Percentiles rank a stretch among this genome's conserved stretches.
phyloP scores from a whole-genome alignment of 371 early-diverging fungal genomes.

The Saksenaea vasiformis region DNA sequence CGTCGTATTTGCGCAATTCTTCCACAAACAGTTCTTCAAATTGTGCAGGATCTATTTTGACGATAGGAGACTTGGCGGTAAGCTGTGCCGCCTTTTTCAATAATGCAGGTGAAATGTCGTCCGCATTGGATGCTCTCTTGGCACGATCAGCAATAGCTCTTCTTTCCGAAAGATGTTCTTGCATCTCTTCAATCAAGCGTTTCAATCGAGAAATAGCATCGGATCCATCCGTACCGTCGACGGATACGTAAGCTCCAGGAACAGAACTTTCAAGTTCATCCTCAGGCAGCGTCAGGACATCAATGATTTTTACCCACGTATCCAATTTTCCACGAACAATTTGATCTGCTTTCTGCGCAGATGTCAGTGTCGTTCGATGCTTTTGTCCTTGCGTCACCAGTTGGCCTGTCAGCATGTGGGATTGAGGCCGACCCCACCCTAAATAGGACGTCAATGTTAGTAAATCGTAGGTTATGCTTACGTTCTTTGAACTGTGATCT shows the following conservation, averaged over 20 bases:
- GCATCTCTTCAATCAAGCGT: slow-evolving; percentile 32
- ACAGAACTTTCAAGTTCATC: slow-evolving; percentile 47
- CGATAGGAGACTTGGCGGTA: slow-evolving; percentile 59
- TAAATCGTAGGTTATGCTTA: slow-evolving; percentile 4
- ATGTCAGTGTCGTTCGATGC: slow-evolving; percentile 64
- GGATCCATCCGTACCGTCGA: slow-evolving; percentile 4
- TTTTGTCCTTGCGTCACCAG: slow-evolving; percentile 63
- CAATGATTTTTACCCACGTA: slow-evolving; percentile 54
- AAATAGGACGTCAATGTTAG: background rate
- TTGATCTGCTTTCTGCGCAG: slow-evolving; percentile 71
- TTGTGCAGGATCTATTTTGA: slow-evolving; percentile 79
- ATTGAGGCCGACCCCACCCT: slow-evolving; percentile 67
- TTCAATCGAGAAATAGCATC: slow-evolving; percentile 19
- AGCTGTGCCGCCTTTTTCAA: slow-evolving; percentile 50
- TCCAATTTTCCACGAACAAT: slow-evolving; percentile 66
- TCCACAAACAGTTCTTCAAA: slow-evolving; percentile 77
- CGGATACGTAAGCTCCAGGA: slow-evolving; percentile 9
- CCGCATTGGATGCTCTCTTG: slow-evolving; percentile 54
- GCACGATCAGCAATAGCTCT: slow-evolving; percentile 32
- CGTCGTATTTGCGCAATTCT: slow-evolving; percentile 69
- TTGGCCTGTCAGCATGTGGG: slow-evolving; percentile 60
- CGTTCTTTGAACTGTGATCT: slow-evolving; percentile 51
- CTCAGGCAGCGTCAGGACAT: slow-evolving; percentile 29
- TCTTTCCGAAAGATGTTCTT: slow-evolving; percentile 27
- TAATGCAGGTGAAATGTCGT: slow-evolving; percentile 68